Conservation (phyloP, 2,329 filamentous ascomycete genomes). For the Talaromyces sp. region DNA sequence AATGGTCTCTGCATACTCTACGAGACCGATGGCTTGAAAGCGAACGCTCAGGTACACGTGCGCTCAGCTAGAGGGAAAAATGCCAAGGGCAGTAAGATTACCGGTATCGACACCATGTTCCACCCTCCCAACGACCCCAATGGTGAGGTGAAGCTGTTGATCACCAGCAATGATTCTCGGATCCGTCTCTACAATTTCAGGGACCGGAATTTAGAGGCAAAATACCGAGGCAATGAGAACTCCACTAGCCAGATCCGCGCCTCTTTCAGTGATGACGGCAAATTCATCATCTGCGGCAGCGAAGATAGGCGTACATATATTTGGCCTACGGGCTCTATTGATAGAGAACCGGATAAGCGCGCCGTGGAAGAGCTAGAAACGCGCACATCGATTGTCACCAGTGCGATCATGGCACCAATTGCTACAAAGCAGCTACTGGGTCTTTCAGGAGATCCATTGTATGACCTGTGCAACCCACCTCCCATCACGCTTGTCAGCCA, state of each 20-base stretch:
- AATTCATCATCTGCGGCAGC: constrained; percentile 85
- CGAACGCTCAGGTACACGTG: constrained; percentile 84
- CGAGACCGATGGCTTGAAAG: constrained; percentile 83
- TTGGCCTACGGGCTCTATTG: constrained; percentile 64
- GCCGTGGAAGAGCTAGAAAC: constrained; percentile 88
- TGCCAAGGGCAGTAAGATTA: constrained; percentile 95
- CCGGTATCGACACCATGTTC: constrained; percentile 74
- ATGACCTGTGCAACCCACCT: constrained; percentile 91
- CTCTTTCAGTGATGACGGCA: constrained; percentile 78
- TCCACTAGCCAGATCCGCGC: constrained; percentile 85
- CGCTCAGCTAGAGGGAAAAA: constrained; percentile 88
- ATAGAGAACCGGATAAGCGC: constrained; percentile 71
- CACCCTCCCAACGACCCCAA: constrained; percentile 53
- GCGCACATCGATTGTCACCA: constrained; percentile 81
- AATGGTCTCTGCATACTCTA: constrained; percentile 85
- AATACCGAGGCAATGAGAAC: constrained; percentile 89
- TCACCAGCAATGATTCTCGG: constrained; percentile 93
- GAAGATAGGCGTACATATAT: constrained; percentile 88
- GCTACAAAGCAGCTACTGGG: constrained; percentile 72
- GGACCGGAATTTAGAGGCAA: constrained; percentile 79
- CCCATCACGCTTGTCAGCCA: constrained; percentile 75
- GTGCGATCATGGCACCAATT: constrained; percentile 77
- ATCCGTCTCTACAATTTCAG: constrained; percentile 83
- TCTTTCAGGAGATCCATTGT: constrained; percentile 84
- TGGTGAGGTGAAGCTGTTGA: constrained; percentile 72